Evolutionary conservation across 1,139 yeast genomes (phyloP), one percentile per base, ranked within the genome.

Genomic region (Blastobotrys indianensis): DNA sequence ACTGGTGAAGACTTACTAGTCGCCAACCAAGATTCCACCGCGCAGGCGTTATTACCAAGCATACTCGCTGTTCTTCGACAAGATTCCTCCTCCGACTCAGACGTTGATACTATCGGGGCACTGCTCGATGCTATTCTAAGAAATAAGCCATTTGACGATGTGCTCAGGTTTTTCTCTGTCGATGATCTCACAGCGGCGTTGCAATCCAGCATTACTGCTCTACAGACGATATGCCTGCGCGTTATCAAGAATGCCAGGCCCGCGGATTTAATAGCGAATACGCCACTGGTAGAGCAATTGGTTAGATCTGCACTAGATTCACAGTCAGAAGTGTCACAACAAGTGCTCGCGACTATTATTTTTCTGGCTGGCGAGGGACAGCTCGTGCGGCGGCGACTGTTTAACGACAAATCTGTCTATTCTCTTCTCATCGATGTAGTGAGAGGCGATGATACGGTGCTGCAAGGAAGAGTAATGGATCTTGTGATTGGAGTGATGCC

Each of bases 371-470:
- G 43, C 11, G 16, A 34, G 4, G 61, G 62, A 4, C 54, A 51
- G 28, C 49, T 56, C 32, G 51, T 58, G 4, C 47, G 60, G n/a
- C 50, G 57, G 25, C 41, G 59, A 37, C 47, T 60, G 20, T 54
- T 57, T 25, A 45, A 51, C 4, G 60, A 56, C 28, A 42, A 49
- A 5, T 45, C 53, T 23, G 46, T 53, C 28, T 48, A 38, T 6
- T 35, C 30, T 2, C 13, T 29, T 25, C 43, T 51, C 9, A 25
- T 23, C 28, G 20, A 16, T 2, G 37, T 46, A 9, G 11, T 48
- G 7, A 25, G 36, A n/a, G 46, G 39, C 4, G 36, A 31, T 33
- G 46, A 48, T 17, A 51, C 52, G 6, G 35, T 49, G n/a, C 41
- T 53, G 31, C 53, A 53, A 39, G 53, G 52, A 7, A 44, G 62